phyloP scores from a whole-genome alignment of 2,329 filamentous ascomycete genomes.

The Stemphylium beticola region DNA sequence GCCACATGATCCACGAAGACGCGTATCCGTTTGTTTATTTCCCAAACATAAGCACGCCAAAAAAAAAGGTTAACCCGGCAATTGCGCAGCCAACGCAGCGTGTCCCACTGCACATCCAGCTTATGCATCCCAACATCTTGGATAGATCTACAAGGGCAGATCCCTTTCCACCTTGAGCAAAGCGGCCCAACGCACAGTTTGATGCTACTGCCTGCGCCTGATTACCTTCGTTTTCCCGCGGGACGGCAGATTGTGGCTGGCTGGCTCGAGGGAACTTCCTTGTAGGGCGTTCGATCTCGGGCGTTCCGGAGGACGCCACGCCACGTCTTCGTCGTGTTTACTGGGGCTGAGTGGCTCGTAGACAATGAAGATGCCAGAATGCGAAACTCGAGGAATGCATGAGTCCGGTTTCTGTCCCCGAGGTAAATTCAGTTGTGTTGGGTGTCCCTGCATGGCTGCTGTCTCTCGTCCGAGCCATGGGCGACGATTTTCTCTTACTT shows the following conservation, averaged over 20 bases:
- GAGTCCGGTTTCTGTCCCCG: background rate
- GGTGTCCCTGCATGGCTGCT: background rate
- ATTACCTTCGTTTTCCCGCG: conserved; percentile 2
- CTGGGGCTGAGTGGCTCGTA: too few relatives aligned
- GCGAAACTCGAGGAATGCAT: background rate
- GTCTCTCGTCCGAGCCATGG: background rate
- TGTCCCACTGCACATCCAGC: too few relatives aligned
- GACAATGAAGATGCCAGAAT: background rate
- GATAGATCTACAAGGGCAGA: background rate
- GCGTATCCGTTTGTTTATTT: too few relatives aligned
- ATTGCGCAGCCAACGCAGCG: background rate
- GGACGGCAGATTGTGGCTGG: conserved; percentile 1
- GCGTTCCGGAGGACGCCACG: conserved; percentile 10
- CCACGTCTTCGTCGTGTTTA: conserved; percentile 8
- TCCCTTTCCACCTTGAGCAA: background rate
- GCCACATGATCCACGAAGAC: too few relatives aligned
- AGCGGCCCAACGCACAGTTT: background rate
- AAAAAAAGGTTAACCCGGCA: background rate
- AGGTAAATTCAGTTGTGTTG: background rate
- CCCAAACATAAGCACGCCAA: too few relatives aligned
- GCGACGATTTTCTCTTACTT: conserved; percentile 1
- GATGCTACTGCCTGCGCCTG: conserved; percentile 8
- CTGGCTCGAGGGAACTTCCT: conserved; percentile 17
- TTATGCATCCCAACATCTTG: background rate
- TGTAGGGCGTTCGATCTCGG: conserved; percentile 18